Base-by-base conservation (phyloP, 495 filamentous ascomycete genomes). In the Penicillium malachiteum region DNA sequence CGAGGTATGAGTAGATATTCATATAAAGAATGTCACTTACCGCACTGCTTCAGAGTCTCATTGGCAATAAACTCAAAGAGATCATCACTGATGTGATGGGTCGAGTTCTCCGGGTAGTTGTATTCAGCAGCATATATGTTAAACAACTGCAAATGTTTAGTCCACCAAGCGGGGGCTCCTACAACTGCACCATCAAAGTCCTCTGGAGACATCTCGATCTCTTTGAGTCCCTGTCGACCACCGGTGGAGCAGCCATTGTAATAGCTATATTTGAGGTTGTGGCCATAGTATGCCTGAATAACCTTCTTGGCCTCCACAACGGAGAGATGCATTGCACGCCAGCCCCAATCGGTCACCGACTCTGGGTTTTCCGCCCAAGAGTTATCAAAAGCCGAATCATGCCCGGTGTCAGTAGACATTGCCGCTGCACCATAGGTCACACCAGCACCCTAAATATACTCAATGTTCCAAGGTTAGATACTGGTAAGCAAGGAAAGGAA, bases 191-290 rank as follows among this genome's bases (percentile, higher is more conserved):
- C 48, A 37, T 50, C 48, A 50, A 50, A 62, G 57, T 78, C 78
- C 5, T 75, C 71, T 1, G 83, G 81, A 33, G 73, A 83, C 50
- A 70, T 66, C 57, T 86, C 72, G 3, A 80, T 71, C 5, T 78
- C 72, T 42, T 79, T 79, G 1, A 85, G 54, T 3, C 83, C 83
- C 57, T 85, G 81, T 0, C 81, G 70, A 3, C 84, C 84, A 34
- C 84, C 84, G 0, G 79, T 82, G 0, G 82, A 85, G 66, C 83
- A 87, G 14, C 80, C 80, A 11, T 67, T 63, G 59, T 80, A 87
- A 63, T 87, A 87, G 8, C 72, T 77, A 52, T 81, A 76, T 6
- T 61, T 58, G 48, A 76, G 64, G 3, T 60, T 32, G 0, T 48
- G 59, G 13, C 64, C 68, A 55, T 84, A 81, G 68, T 78, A 86